Conservation (phyloP, 345 rosid genomes). For the Cardamine chenopodiifolia region DNA sequence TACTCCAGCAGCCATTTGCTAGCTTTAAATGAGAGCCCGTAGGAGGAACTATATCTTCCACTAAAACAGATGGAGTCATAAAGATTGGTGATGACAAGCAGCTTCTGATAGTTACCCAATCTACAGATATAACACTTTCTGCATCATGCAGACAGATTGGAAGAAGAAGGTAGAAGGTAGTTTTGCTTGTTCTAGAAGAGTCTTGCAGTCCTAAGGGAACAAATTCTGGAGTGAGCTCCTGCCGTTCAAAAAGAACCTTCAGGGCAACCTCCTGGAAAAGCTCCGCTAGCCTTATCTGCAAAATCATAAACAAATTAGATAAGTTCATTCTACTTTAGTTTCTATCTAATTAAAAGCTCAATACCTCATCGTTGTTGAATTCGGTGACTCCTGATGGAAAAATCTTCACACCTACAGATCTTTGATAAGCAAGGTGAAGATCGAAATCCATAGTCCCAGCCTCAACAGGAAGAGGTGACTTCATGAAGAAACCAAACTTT, state of each 20-base stretch:
- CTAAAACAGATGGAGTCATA: slow-evolving; percentile 43
- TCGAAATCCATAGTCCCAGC: slow-evolving; percentile 75
- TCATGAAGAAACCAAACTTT: slow-evolving; percentile 77
- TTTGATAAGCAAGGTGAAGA: slow-evolving; percentile 84
- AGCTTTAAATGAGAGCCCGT: slow-evolving; percentile 48
- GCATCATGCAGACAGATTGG: slow-evolving; percentile 52
- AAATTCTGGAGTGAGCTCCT: slow-evolving; percentile 53
- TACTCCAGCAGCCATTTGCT: slow-evolving; percentile 61
- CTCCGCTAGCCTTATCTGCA: slow-evolving; percentile 69
- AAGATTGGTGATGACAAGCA: slow-evolving; percentile 87
- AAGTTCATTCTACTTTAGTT: slow-evolving; percentile 5
- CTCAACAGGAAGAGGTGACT: slow-evolving; percentile 74
- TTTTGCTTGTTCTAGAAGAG: slow-evolving; percentile 46
- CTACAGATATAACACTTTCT: slow-evolving; percentile 48
- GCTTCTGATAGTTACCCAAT: slow-evolving; percentile 65
- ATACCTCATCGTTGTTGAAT: slow-evolving; percentile 68
- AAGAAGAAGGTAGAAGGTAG: slow-evolving; percentile 79
- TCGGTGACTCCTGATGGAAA: slow-evolving; percentile 48
- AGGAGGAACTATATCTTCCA: slow-evolving; percentile 41
- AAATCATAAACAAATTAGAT: slow-evolving; percentile 21
- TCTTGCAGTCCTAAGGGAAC: slow-evolving; percentile 58
- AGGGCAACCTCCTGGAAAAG: slow-evolving; percentile 80
- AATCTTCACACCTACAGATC: slow-evolving; percentile 70
- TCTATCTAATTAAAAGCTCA: slow-evolving; percentile 14
- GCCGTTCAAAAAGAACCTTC: slow-evolving; percentile 70